Evolutionary conservation across 805 yeast genomes (phyloP).

Genomic region (Saturnispora besseyi): DNA sequence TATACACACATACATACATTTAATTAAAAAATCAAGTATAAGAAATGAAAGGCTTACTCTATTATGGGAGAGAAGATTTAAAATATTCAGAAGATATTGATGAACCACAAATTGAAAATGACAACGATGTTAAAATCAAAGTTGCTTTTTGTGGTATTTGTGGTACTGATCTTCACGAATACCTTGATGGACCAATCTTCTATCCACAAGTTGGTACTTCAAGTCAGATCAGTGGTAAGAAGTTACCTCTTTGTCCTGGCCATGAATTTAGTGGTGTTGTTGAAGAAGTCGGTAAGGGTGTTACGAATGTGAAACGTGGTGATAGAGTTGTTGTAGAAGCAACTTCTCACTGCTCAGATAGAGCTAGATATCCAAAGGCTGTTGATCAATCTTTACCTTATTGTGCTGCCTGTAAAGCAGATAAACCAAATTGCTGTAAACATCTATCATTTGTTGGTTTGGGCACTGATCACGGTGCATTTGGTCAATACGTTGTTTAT

Average conservation of each 20-base stretch:
- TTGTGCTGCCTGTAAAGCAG: slow-evolving; percentile 37
- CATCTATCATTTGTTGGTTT: slow-evolving; percentile 38
- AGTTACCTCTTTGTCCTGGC: slow-evolving; percentile 31
- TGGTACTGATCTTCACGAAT: slow-evolving; percentile 55
- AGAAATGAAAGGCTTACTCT: slow-evolving; percentile 41
- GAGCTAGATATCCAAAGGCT: slow-evolving; percentile 25
- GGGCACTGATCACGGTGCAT: slow-evolving; percentile 42
- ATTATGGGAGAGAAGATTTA: slow-evolving; percentile 37
- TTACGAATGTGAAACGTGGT: slow-evolving; percentile 37
- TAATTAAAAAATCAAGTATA: background rate
- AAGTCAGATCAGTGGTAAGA: slow-evolving; percentile 33
- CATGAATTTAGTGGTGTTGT: slow-evolving; percentile 26
- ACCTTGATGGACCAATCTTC: slow-evolving; percentile 49
- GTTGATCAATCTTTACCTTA: slow-evolving; percentile 21
- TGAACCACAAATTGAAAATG: slow-evolving; percentile 20
- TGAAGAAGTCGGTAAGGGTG: slow-evolving; percentile 37
- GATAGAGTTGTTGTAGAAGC: slow-evolving; percentile 59
- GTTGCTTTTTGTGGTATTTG: slow-evolving; percentile 50
- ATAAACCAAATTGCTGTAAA: slow-evolving; percentile 38
- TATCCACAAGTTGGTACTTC: slow-evolving; percentile 26
- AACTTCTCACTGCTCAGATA: slow-evolving; percentile 41
- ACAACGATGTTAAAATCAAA: slow-evolving; percentile 26
- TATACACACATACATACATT: background rate
- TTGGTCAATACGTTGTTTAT: slow-evolving; percentile 33
- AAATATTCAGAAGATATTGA: slow-evolving; percentile 30